phyloP scores from a whole-genome alignment of 1,284 basidiomycete species.

The Xerocomus nothofagi region DNA sequence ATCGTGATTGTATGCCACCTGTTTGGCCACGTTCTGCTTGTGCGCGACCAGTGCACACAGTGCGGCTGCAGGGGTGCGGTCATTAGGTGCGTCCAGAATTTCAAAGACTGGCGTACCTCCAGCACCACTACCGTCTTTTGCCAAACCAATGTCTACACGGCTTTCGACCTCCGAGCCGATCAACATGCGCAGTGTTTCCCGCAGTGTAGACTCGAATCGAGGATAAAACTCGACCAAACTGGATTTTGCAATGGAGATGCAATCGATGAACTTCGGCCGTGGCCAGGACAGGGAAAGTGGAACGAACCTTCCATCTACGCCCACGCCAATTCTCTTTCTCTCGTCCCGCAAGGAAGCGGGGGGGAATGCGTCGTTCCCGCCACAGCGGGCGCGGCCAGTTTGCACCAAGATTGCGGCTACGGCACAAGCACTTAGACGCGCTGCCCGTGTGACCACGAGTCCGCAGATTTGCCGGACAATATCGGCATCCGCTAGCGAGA shows the following conservation, averaged over 20 bases:
- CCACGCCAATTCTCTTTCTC: conserved; percentile 65
- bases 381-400: conserved; percentile 61
- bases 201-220: conserved; percentile 74
- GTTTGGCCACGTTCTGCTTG: conserved; percentile 23
- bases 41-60: conserved; percentile 59
- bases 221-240: conserved; percentile 93
- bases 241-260: neutral
- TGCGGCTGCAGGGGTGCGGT: conserved; percentile 53
- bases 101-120: conserved; percentile 66
- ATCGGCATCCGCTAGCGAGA: conserved; percentile 67
- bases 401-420: conserved; percentile 86
- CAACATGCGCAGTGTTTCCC: conserved; percentile 71
- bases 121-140: conserved; percentile 97
- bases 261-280: conserved; percentile 1
- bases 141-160: conserved; percentile 83
- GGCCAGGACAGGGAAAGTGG: neutral
- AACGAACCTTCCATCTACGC: conserved; percentile 83
- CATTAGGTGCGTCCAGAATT: conserved; percentile 3
- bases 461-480: conserved; percentile 80
- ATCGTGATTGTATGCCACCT: conserved; percentile 8
- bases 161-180: conserved; percentile 81
- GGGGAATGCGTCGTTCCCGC: conserved; percentile 37
- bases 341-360: conserved; percentile 41
- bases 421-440: conserved; percentile 81
- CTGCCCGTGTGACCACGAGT: conserved; percentile 82